Conservation (phyloP, 108 stramenopile species). For the Fragilariopsis cylindrus region DNA sequence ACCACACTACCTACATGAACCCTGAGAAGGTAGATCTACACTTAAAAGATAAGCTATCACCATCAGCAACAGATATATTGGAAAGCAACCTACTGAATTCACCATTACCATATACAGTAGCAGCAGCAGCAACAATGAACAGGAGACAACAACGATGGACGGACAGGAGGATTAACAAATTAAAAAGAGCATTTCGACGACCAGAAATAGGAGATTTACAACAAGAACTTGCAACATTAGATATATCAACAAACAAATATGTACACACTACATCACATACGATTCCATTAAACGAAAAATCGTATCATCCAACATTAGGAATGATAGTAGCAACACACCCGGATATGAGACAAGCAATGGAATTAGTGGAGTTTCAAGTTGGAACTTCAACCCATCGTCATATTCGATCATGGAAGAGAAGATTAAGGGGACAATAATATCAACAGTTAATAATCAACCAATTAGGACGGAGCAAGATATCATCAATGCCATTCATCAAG, state of each 20-base stretch:
- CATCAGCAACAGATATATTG: neutral
- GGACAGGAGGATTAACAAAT: neutral
- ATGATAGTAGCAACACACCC: neutral
- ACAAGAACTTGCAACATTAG: neutral
- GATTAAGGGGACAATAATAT: slow-evolving; percentile 1
- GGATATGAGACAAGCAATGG: neutral
- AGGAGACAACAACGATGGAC: neutral
- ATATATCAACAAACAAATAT: neutral
- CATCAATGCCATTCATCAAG: neutral
- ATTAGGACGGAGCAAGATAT: neutral
- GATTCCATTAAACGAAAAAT: neutral
- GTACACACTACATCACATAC: neutral
- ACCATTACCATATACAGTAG: neutral
- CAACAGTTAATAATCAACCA: neutral
- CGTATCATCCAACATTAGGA: neutral
- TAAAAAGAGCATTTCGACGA: neutral
- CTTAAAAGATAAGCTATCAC: neutral
- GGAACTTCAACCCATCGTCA: neutral
- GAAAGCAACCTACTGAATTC: neutral
- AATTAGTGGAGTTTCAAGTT: neutral
- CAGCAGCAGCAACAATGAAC: neutral
- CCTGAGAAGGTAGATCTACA: neutral
- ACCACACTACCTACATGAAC: neutral
- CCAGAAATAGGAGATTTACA: neutral
- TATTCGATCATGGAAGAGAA: slow-evolving; percentile 6